A percentile compares a stretch with the other conserved stretches of the same genome.
phyloP scores from a whole-genome alignment of 1,284 basidiomycete species.

The Microbotryum scabiosae region DNA sequence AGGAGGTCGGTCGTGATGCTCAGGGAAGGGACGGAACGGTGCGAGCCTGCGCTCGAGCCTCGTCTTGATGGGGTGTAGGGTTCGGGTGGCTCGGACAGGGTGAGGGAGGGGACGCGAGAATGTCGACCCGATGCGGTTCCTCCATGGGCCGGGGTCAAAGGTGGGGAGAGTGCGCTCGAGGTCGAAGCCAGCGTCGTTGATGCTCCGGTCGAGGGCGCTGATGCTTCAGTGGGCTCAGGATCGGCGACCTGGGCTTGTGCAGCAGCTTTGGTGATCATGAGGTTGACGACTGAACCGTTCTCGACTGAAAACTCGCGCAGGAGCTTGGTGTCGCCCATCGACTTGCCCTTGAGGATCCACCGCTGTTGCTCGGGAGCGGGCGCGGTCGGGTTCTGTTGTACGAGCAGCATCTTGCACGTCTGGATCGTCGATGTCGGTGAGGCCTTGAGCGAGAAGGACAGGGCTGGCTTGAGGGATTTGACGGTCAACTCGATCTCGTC shows the following conservation, averaged over 20 bases:
- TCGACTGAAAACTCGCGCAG: conserved; percentile 77
- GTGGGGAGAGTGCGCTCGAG: not conserved
- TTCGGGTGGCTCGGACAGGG: conserved; percentile 14
- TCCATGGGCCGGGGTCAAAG: conserved; percentile 4
- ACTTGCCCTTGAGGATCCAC: conserved; percentile 83
- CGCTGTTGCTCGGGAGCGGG: conserved; percentile 68
- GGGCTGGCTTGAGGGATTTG: conserved; percentile 81
- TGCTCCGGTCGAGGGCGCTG: not conserved
- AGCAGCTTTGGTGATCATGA: conserved; percentile 54
- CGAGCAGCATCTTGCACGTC: conserved; percentile 63
- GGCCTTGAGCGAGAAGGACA: conserved; percentile 57
- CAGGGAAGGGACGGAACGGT: not conserved
- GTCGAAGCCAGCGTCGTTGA: conserved; percentile 3
- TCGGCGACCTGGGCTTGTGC: conserved; percentile 3
- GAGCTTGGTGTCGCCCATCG: conserved; percentile 72
- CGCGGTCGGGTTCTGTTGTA: conserved; percentile 50
- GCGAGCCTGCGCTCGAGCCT: not conserved
- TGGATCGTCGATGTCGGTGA: conserved; percentile 68
- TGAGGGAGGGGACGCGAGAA: conserved; percentile 20
- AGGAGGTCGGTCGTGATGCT: conserved; percentile 16
- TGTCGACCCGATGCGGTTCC: not conserved
- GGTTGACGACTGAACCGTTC: conserved; percentile 66
- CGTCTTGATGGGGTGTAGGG: not conserved
- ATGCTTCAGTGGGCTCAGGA: not conserved
- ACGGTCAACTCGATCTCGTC: conserved; percentile 62